phyloP scores from a whole-genome alignment of 148 eudicot genomes.

The Vaccinium myrtillus region DNA sequence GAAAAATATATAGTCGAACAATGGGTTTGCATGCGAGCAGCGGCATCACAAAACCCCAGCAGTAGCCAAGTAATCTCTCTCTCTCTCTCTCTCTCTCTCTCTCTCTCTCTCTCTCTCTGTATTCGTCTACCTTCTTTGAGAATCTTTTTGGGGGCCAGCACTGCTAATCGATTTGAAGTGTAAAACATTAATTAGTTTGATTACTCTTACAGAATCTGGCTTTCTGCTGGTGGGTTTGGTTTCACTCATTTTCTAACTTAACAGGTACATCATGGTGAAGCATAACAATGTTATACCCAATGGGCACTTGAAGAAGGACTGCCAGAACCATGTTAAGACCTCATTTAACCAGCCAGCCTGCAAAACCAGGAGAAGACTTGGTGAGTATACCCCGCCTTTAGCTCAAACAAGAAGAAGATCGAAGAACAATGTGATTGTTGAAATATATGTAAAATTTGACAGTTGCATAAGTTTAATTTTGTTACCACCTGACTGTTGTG shows the following conservation, averaged over 20 bases:
- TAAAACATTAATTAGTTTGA: too few species aligned
- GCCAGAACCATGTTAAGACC: slow-evolving; percentile 69
- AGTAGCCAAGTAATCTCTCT: too few species aligned
- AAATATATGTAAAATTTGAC: not conserved
- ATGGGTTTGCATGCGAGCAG: too few species aligned
- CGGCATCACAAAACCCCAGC: too few species aligned
- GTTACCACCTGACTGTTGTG: not conserved
- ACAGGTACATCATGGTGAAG: slow-evolving; percentile 56
- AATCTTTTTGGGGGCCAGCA: too few species aligned
- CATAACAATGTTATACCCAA: slow-evolving; percentile 69
- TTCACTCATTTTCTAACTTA: not conserved
- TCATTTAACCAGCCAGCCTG: slow-evolving; percentile 78
- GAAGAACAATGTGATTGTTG: too few species aligned
- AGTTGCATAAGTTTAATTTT: not conserved
- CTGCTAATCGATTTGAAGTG: too few species aligned
- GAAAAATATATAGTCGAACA: too few species aligned
- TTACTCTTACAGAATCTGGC: not conserved
- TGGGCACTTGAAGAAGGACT: slow-evolving; percentile 60
- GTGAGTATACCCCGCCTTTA: slow-evolving; percentile 18
- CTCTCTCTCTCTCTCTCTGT: too few species aligned
- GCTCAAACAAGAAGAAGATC: too few species aligned
- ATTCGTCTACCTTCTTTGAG: too few species aligned
- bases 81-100: too few species aligned
- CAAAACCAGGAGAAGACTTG: slow-evolving; percentile 57
- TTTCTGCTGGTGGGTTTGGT: not conserved